Evolutionary conservation across 768 basidiomycete genomes (phyloP), one percentile per base, ranked within the genome.

Genomic region (Suillus lakei): DNA sequence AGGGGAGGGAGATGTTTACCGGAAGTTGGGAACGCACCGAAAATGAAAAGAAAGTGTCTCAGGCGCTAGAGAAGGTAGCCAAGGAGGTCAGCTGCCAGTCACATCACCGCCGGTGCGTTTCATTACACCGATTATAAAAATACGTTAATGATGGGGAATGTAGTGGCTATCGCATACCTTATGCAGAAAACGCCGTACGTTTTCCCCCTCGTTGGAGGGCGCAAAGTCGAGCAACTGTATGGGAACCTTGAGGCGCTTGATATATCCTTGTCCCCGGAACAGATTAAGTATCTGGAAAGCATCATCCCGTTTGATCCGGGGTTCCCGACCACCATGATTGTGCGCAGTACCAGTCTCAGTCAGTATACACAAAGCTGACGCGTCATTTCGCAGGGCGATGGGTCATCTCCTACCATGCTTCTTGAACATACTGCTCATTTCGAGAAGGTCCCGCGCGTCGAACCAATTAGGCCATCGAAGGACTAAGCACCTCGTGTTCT

Each of bases 41-140:
- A 48, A 67, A 76, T 18, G 83, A 88, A 68, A 76, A 68, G 55
- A 76, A 76, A 36, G 73, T 86, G 16, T 79, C 79, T 61, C 69
- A 72, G 3, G 85, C 80, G 0, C 75, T 87, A 28, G 85, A 85
- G 68, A 80, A 83, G 63, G 81, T 88, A 13, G 85, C 86, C 1
- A 68, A 69, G 16, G 82, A 87, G 67, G 76, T 86, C 7, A 86
- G 85, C 0, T n/a, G 80, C 81, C 4, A 78, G 83, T 68, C 73
- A 74, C 58, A 77, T 88, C 67, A 82, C 81, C 7, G 75, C 86
- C 21, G 58, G 58, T 59, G 41, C 10, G 18, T 30, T 59, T 3
- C 1, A 32, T 62, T 13, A 23, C 21, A n/a, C 21, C 26, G 3
- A 30, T 30, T 26, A 30, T 30, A 41, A 59, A 28, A 43, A 46